phyloP scores from a whole-genome alignment of 2,329 filamentous ascomycete genomes.

The Fonsecaea erecta region DNA sequence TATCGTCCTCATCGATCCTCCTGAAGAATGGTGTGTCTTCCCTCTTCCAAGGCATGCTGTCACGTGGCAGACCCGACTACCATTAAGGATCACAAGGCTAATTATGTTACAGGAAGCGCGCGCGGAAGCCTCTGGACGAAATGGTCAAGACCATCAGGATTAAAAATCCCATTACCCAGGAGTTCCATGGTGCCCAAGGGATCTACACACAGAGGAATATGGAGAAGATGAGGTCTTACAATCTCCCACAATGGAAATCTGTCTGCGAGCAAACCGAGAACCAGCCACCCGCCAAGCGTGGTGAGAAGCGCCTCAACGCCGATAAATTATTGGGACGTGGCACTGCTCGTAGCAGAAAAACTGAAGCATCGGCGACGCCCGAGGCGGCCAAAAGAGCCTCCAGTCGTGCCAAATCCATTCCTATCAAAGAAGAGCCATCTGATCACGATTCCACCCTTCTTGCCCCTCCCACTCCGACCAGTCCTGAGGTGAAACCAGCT shows the following conservation, averaged over 20 bases:
- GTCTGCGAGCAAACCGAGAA: constrained; percentile 94
- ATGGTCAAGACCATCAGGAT: constrained; percentile 89
- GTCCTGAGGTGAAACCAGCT: constrained; percentile 50
- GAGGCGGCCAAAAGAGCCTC: constrained; percentile 49
- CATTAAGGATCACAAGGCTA: constrained; percentile 1
- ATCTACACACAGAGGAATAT: constrained; percentile 98
- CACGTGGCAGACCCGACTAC: background rate
- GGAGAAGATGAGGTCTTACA: constrained; percentile 93
- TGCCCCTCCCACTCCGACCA: constrained; percentile 60
- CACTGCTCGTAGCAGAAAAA: constrained; percentile 51
- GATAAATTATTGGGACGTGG: constrained; percentile 37
- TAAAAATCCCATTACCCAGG: constrained; percentile 96
- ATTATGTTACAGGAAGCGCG: constrained; percentile 31
- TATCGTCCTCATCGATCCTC: constrained; percentile 94
- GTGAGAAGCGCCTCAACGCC: constrained; percentile 54
- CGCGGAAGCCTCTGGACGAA: constrained; percentile 67
- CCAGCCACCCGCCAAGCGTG: constrained; percentile 88
- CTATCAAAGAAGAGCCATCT: constrained; percentile 46
- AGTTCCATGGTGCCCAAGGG: constrained; percentile 94
- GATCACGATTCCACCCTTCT: constrained; percentile 48
- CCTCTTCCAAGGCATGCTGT: background rate
- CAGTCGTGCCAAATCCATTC: constrained; percentile 49
- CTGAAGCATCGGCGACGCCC: constrained; percentile 45
- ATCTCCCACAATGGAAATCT: constrained; percentile 92
- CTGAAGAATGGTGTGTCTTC: constrained; percentile 80